Evolutionary conservation across 139 green algal genomes (phyloP).

Genomic region (Ettlia oleoabundans): DNA sequence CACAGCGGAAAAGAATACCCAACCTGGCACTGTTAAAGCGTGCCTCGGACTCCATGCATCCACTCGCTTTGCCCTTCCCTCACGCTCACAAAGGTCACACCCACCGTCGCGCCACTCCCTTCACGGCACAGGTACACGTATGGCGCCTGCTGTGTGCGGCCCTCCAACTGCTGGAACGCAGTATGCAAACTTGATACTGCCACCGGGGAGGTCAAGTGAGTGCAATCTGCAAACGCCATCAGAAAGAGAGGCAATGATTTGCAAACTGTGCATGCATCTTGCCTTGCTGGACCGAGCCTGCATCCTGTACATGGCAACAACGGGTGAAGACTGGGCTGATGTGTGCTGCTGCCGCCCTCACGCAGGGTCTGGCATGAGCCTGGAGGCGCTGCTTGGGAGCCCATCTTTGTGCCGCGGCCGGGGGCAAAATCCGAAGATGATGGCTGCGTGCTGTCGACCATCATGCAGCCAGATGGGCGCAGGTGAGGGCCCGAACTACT

Average conservation of each 20-base stretch:
- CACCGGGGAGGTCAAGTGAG: constrained; percentile 30
- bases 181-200: constrained; percentile 70
- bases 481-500: too few relatives aligned
- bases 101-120: background rate
- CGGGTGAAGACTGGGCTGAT: too few relatives aligned
- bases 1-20: background rate
- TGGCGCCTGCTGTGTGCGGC: constrained; percentile 54
- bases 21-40: background rate
- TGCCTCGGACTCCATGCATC: too few relatives aligned
- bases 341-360: background rate
- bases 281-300: background rate
- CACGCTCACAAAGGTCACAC: background rate
- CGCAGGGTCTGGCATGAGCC: constrained; percentile 66
- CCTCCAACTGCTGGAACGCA: constrained; percentile 74
- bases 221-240: too few relatives aligned
- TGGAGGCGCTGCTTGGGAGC: constrained; percentile 63
- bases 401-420: constrained; percentile 67
- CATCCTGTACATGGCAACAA: too few relatives aligned
- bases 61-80: too few relatives aligned
- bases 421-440: constrained; percentile 69
- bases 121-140: constrained; percentile 62
- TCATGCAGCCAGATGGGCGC: constrained; percentile 55
- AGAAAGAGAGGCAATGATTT: too few relatives aligned
- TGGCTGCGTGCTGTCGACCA: constrained; percentile 68
- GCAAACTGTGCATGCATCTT: background rate